Conservation (phyloP, 2,329 filamentous ascomycete species). For the Aspergillus felis region DNA sequence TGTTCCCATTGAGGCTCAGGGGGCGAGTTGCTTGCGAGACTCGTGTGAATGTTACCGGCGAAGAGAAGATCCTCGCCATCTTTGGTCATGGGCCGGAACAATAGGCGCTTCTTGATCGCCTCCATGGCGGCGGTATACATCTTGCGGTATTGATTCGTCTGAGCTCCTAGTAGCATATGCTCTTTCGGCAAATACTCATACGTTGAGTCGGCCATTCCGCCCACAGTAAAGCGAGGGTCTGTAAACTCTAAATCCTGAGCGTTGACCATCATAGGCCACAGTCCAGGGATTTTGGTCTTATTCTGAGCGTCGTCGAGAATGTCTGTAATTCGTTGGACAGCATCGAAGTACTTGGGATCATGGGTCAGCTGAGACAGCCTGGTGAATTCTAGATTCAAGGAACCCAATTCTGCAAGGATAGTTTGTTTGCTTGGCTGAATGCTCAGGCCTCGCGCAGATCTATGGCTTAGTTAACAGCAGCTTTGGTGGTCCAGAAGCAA, state of each 20-base stretch:
- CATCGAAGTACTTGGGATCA: constrained; percentile 82
- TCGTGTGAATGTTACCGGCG: constrained; percentile 27
- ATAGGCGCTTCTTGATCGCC: constrained; percentile 37
- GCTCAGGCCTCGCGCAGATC: constrained; percentile 26
- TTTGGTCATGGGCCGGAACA: constrained; percentile 44
- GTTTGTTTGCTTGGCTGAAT: constrained; percentile 54
- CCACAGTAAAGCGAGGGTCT: constrained; percentile 38
- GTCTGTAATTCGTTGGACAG: constrained; percentile 77
- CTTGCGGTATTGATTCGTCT: constrained; percentile 38
- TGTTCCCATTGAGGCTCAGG: constrained; percentile 49
- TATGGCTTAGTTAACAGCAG: constrained; percentile 9
- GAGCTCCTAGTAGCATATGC: constrained; percentile 43
- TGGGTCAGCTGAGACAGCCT: constrained; percentile 79
- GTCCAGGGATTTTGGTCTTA: constrained; percentile 65
- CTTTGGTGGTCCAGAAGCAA: background rate
- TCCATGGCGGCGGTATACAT: constrained; percentile 42
- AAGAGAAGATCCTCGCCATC: constrained; percentile 40
- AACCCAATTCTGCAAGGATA: constrained; percentile 70
- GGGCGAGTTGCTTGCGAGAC: constrained; percentile 13
- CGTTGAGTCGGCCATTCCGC: constrained; percentile 46
- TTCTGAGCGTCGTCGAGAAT: constrained; percentile 71
- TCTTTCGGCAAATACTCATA: constrained; percentile 51
- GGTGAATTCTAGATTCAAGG: constrained; percentile 86
- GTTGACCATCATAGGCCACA: constrained; percentile 76
- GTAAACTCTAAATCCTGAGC: constrained; percentile 33